Evolutionary conservation across 495 filamentous ascomycete species (phyloP).

Genomic region (Penicillium steckii): DNA sequence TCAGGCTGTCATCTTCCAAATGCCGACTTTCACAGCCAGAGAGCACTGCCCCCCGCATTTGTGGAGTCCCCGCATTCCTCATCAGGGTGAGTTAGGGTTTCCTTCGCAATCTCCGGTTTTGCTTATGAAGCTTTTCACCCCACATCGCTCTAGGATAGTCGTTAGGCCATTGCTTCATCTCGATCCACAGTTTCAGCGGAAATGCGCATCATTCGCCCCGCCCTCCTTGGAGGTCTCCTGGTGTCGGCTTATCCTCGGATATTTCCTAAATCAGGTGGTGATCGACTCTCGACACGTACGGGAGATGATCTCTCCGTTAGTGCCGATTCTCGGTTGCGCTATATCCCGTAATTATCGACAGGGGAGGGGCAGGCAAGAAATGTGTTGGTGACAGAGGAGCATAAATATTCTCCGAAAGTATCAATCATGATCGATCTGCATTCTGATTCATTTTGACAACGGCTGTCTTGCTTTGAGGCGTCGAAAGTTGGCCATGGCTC

Average conservation of each 20-base stretch:
- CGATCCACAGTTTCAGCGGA: background rate
- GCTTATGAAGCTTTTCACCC: background rate
- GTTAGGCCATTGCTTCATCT: background rate
- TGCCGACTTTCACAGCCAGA: background rate
- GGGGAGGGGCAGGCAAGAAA: background rate
- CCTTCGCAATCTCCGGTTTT: background rate
- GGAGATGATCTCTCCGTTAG: slow-evolving; percentile 3
- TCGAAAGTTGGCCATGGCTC: slow-evolving; percentile 17
- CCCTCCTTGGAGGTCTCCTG: background rate
- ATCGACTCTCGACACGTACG: slow-evolving; percentile 1
- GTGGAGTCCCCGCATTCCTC: slow-evolving; percentile 19
- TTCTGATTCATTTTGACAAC: background rate
- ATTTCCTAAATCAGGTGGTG: background rate
- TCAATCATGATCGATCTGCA: background rate
- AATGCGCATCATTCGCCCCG: background rate
- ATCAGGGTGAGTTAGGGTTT: too few species aligned
- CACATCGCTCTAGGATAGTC: slow-evolving; percentile 3
- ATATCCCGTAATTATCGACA: background rate
- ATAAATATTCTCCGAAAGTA: background rate
- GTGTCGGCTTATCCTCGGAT: slow-evolving; percentile 14
- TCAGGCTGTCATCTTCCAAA: too few species aligned
- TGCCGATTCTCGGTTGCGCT: slow-evolving; percentile 9
- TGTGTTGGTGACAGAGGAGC: too few species aligned
- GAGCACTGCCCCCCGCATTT: slow-evolving; percentile 10
- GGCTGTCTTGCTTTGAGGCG: background rate